Evolutionary conservation across 1,284 basidiomycete genomes (phyloP), one percentile per base, ranked within the genome.

Genomic region (Cystobasidium sp.): DNA sequence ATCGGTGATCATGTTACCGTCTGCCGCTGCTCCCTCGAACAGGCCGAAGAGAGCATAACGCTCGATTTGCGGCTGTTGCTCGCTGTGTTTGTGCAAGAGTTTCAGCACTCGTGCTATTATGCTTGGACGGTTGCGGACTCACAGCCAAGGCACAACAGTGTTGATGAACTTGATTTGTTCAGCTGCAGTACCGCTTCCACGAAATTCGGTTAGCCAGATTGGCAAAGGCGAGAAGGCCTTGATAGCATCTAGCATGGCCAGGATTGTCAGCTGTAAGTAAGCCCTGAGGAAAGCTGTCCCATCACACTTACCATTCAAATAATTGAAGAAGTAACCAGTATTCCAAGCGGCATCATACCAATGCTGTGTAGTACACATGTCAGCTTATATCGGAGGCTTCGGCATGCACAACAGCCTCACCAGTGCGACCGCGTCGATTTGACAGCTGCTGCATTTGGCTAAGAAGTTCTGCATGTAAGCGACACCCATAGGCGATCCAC

Each of bases 11-110:
- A 72, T 52, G 69, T 64, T 64, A 9, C 69, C 69, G 20, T 64
- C 69, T 6, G 46, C 51, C 9, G 69, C 69, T 16, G 47, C 16
- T 4, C 69, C 69, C 24, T 72, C 69, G 20, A 63, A 73, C 58
- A 58, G n/a, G 61, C 77, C 76, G 49, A 78, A 78, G 1, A 73
- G 62, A 41, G 77, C 78, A 61, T 77, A 78, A 0, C 76, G 74
- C 46, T 76, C 67, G 22, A 78, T 77, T 39, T 41, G 74, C 1
- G 68, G 4, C 39, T 68, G 58, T 7, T 52, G 12, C 12, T 78
- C 72, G 39, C 69, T 72, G n/a, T 43, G 46, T 2, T 2, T 18
- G 41, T 37, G 37, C 43, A 53, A 41, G n/a, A 24, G 43, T 6
- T 1, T 14, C 6, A 22, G 8, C 1, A 39, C 22, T 41, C n/a